These are phyloP conservation scores for Salix brachista DNA, from an alignment of 345 rosid species.

Conservation along the genomic window DNA sequence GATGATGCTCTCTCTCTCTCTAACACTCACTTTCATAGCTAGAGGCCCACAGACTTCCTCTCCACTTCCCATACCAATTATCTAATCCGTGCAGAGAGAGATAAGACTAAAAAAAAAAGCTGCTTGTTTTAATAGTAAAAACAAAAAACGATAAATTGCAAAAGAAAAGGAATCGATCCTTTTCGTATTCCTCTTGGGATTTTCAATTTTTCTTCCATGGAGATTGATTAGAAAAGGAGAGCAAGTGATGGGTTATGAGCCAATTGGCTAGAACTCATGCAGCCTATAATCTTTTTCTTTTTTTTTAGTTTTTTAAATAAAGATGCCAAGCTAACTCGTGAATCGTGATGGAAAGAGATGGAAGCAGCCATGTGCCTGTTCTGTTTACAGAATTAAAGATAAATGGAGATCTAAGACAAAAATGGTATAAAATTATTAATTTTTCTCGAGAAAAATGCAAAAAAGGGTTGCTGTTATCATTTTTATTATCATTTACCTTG, in stretches of 20 bases:
- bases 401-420: constrained; percentile 12
- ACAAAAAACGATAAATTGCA: background rate
- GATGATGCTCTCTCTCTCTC: constrained; percentile 3
- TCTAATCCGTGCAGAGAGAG: background rate
- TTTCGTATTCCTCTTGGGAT: constrained; percentile 42
- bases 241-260: background rate
- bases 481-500: constrained; percentile 44
- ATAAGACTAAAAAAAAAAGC: background rate
- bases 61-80: background rate
- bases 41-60: constrained; percentile 3
- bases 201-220: constrained; percentile 39
- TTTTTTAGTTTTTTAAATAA: background rate
- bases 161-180: background rate
- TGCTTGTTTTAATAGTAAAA: background rate
- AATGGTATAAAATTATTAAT: background rate
- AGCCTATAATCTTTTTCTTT: constrained; percentile 24
- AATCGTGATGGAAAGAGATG: constrained; percentile 39
- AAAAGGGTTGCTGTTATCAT: background rate
- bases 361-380: constrained; percentile 40
- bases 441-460: background rate
- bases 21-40: background rate
- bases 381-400: constrained; percentile 22
- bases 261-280: constrained; percentile 53
- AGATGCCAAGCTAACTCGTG: constrained; percentile 42
- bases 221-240: constrained; percentile 16